Base-by-base conservation (phyloP, 2,329 filamentous ascomycete species). In the Nothopassalora personata region DNA sequence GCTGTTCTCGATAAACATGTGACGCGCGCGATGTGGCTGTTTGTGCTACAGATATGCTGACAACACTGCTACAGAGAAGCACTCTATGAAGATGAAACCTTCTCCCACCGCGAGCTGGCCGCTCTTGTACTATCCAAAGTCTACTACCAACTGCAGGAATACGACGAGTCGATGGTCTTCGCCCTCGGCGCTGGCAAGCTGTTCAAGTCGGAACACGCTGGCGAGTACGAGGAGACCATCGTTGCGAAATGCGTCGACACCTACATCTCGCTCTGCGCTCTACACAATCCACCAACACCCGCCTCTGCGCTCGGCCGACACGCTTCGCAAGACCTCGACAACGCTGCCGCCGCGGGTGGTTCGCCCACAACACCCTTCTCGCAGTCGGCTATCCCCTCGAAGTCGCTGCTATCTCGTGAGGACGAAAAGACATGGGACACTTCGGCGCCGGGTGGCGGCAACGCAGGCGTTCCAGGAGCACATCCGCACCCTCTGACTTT, bases 91-190 rank as follows among this genome's bases (percentile, higher is more conserved):
- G 93, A 99, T 78, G 91, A 96, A 70, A 83, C 85, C 61, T 99
- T 99, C 72, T 89, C 92, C 52, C 89, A 99, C 75, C 90, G 93
- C 71, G 90, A 94, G 74, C 87, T 99, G 58, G 94, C 94, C 57
- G 94, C 94, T 56, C 83, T 99, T 53, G 91, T 99, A 56, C 89
- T 96, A 47, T 89, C 94, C 68, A 99, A 99, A 82, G 91, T 97
- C 67, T 99, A 97, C 80, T 99, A 97, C 74, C 94, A 99, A 74
- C 86, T 99, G 55, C 91, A 97, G 77, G 94, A 94, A 75, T 99
- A 99, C 80, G 94, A 97, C 74, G 94, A 99, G 80, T 97, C 93
- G 77, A 97, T 99, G 93, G 89, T 90, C 54, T 97, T 99, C 76
- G 94, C 94, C 64, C 85, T 99, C 49, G 92, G 91, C 60, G 92